Evolutionary conservation across 108 stramenopile genomes (phyloP), one percentile per base, ranked within the genome.

Genomic region (Nitzschia inconspicua): DNA sequence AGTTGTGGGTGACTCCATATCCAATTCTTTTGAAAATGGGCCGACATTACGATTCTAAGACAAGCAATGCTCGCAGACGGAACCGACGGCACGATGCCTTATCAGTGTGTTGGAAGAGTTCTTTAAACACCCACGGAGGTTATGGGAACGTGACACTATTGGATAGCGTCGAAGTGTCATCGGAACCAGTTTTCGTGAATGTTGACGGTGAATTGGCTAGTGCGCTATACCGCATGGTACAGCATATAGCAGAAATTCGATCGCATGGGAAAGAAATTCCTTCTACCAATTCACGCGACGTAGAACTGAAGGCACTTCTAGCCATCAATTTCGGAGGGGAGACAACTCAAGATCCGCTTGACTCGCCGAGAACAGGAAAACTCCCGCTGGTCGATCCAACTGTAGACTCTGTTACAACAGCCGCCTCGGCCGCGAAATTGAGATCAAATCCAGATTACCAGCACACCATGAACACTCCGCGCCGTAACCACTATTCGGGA

Each of bases 1-100:
- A 80, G 52, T 72, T 86, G 8, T 86, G 82, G 85, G 67, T 83
- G 1, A 81, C 85, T 7, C 79, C 76, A 8, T 86, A 79, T 57
- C 85, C 85, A 10, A 73, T 77, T 28, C 51, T 83, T n/a, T 43
- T 86, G 26, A 73, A 73, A 25, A 59, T 86, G 60, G 78, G 80
- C 8, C 50, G 60, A 37, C 61, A 56, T 5, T n/a, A 44, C 1
- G 47, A 41, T 30, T 18, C 28, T 2, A 40, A 41, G 9, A 29
- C 35, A n/a, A 41, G 16, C 1, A 48, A 24, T 31, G 14, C 37
- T 18, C 19, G 61, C 10, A 47, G 59, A 44, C 52, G 50, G 32
- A 57, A 77, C 39, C 54, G 72, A 53, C 34, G 75, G 26, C 57
- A 77, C 37, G 20, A 68, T 29, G 73, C 73, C 43, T 42, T 65